These are phyloP conservation scores for Nicotiana sylvestris DNA, from an alignment of 257 asterid genomes.

Conservation along the genomic window DNA sequence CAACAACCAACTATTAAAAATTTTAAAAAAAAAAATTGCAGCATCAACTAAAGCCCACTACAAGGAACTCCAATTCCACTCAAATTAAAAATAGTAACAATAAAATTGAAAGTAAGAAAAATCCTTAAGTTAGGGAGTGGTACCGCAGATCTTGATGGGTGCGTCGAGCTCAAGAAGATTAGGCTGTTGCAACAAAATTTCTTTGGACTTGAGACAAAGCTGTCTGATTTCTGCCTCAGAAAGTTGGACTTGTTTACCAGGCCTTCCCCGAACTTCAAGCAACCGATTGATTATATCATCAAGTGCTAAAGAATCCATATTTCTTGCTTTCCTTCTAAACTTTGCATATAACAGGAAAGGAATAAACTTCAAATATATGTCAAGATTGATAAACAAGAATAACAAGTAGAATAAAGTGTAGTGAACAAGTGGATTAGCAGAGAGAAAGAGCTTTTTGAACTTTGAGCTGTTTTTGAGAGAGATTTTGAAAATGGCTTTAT, in stretches of 20 bases:
- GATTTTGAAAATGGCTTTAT: no score
- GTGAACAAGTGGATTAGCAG: neutral
- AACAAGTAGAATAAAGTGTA: neutral
- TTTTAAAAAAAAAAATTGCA: neutral
- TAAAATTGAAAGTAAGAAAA: neutral
- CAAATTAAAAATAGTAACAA: neutral
- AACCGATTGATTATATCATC: conserved; percentile 55
- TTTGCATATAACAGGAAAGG: conserved; percentile 11
- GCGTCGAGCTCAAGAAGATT: conserved; percentile 77
- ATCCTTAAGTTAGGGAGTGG: neutral
- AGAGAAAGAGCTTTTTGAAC: no score
- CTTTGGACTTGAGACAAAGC: conserved; percentile 49
- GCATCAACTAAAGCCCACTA: neutral
- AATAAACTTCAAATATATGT: neutral
- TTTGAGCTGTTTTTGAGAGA: no score
- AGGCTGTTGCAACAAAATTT: conserved; percentile 56
- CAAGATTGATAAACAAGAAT: neutral
- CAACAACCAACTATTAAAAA: neutral
- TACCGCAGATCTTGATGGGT: conserved; percentile 70
- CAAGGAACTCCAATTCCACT: neutral
- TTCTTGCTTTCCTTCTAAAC: neutral
- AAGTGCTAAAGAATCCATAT: conserved; percentile 46
- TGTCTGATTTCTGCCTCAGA: conserved; percentile 61
- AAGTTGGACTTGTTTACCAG: conserved; percentile 68
- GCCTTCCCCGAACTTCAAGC: conserved; percentile 58